Base-by-base conservation (phyloP, 1,139 yeast species). In the Debaryomyces sp. region DNA sequence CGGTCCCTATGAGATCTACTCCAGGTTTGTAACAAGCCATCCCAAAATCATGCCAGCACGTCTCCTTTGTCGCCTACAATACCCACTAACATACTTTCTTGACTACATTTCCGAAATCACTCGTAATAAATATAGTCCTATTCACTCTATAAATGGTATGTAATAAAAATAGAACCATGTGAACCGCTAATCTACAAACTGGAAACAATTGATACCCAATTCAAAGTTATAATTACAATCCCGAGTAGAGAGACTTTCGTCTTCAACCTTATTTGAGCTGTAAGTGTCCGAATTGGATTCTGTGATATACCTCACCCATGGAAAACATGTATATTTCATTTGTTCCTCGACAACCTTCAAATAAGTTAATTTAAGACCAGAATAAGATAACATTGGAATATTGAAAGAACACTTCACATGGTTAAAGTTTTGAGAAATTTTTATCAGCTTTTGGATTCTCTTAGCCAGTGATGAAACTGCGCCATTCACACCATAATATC, bases 231-330 rank as follows among this genome's bases (percentile, higher is more conserved):
- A 72, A 10, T 57, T 55, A 47, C 67, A 62, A 39, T 54, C 50
- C 15, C 48, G 54, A 2, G 54, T 51, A 21, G 37, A 36, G 27
- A 34, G 38, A 22, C 39, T 38, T n/a, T 41, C 41, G 10, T 22
- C 45, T 5, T 35, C 38, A 4, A 34, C 37, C 18, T 41, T 35
- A 21, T 22, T 38, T 6, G 22, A 12, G 9, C 15, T 6, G 3
- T 43, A 12, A 21, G 37, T 29, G n/a, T 36, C 27, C 7, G 46
- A 29, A 42, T 40, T 50, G 1, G 74, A 60, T 46, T 67, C 66
- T 1, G 79, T 72, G n/a, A 66, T 51, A 49, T 76, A 75, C 47
- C 77, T 62, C 5, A 76, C 73, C 81, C 81, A 76, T 2, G 81
- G 80, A 51, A 76, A 75, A 51, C 79, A 71, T 0, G 78, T 64